phyloP scores from a whole-genome alignment of 2,329 filamentous ascomycete genomes.

The Fusarium subglutinans region DNA sequence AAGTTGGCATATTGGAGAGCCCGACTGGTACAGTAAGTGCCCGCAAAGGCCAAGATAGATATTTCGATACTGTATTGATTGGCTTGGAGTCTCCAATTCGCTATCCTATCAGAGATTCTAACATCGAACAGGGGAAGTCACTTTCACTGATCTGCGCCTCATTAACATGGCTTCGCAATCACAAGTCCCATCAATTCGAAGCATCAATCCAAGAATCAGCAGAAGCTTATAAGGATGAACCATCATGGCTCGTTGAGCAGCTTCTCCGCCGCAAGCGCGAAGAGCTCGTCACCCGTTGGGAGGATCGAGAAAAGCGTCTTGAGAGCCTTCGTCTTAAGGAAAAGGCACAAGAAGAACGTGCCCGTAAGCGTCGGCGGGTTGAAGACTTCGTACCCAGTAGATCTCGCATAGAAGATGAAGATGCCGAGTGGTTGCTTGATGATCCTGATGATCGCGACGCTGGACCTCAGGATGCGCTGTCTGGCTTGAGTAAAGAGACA shows the following conservation, averaged over 20 bases:
- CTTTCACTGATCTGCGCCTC: conserved; percentile 89
- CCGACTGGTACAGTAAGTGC: conserved; percentile 78
- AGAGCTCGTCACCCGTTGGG: conserved; percentile 71
- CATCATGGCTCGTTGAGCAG: conserved; percentile 85
- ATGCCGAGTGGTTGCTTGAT: conserved; percentile 78
- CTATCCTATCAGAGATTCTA: background rate
- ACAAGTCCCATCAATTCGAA: conserved; percentile 72
- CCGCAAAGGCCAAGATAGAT: background rate
- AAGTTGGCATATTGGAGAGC: conserved; percentile 89
- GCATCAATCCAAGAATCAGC: conserved; percentile 58
- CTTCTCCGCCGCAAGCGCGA: conserved; percentile 74
- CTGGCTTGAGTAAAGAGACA: conserved; percentile 77
- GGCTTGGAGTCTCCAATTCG: background rate
- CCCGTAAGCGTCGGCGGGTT: conserved; percentile 57
- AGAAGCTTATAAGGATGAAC: conserved; percentile 70
- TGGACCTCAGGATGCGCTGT: conserved; percentile 52
- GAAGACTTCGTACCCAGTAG: conserved; percentile 44
- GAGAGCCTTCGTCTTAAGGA: conserved; percentile 71
- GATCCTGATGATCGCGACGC: conserved; percentile 66
- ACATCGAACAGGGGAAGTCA: conserved; percentile 77
- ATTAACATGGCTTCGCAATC: conserved; percentile 87
- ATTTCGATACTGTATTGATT: too few species aligned
- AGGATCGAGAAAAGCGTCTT: conserved; percentile 78
- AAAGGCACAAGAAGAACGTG: conserved; percentile 63
- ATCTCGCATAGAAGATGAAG: conserved; percentile 57